Evolutionary conservation across 163 green algal species (phyloP).

Genomic region (Prototheca wickerhamii): DNA sequence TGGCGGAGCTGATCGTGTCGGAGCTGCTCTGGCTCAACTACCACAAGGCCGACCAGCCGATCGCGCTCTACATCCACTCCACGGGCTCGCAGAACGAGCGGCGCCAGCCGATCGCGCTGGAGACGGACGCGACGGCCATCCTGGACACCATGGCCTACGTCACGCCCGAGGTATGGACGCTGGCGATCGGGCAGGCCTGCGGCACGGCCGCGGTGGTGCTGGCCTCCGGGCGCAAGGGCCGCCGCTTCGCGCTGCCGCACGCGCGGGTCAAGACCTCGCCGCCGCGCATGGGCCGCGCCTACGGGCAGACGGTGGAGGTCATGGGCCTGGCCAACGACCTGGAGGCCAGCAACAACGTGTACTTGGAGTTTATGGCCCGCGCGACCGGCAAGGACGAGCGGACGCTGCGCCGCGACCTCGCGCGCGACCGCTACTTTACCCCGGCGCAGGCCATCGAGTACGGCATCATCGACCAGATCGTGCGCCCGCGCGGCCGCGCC

Average conservation of each 20-base stretch:
- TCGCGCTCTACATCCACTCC: constrained; percentile 92
- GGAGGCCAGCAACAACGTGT: constrained; percentile 53
- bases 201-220: constrained; percentile 81
- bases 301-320: constrained; percentile 49
- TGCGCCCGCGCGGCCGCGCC: no score
- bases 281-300: constrained; percentile 62
- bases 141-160: constrained; percentile 80
- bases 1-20: constrained; percentile 82
- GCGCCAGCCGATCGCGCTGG: constrained; percentile 68
- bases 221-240: constrained; percentile 64
- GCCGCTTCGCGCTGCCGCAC: constrained; percentile 61
- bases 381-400: constrained; percentile 57
- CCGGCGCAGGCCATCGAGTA: constrained; percentile 69
- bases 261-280: constrained; percentile 59
- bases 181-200: constrained; percentile 60
- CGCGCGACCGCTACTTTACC: constrained; percentile 63
- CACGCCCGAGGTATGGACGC: constrained; percentile 64
- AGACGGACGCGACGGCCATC: constrained; percentile 81
- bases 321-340: constrained; percentile 73
- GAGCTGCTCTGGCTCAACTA: constrained; percentile 88
- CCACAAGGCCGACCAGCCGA: constrained; percentile 62
- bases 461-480: constrained; percentile 64
- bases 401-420: constrained; percentile 41
- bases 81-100: constrained; percentile 53
- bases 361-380: constrained; percentile 56